Conservation (phyloP, 169 alveolate species). For the Plasmodium relictum region DNA sequence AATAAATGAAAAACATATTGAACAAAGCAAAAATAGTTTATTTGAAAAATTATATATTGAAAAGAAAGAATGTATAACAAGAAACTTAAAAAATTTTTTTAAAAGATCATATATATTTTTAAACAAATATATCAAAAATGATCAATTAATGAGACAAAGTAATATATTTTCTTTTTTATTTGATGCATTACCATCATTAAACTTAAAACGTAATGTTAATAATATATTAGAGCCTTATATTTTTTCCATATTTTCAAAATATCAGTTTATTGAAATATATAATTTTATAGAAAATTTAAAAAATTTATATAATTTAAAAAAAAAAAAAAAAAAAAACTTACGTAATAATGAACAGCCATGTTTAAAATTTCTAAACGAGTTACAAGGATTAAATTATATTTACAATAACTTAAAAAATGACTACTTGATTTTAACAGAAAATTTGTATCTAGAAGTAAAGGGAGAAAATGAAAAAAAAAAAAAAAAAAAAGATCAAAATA, state of each 20-base stretch:
- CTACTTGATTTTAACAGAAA: constrained; percentile 32
- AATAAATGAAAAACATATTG: background rate
- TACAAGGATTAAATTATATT: constrained; percentile 56
- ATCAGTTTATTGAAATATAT: constrained; percentile 39
- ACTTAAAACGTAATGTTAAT: constrained; percentile 6
- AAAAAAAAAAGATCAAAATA: background rate
- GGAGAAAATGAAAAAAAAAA: constrained; percentile 31
- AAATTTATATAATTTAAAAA: constrained; percentile 57
- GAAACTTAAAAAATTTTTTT: constrained; percentile 32
- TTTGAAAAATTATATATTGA: background rate
- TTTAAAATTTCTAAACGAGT: constrained; percentile 34
- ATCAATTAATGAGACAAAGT: constrained; percentile 37
- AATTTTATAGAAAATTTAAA: constrained; percentile 63
- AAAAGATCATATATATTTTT: constrained; percentile 31
- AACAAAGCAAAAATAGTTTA: background rate
- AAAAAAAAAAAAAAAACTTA: constrained; percentile 9
- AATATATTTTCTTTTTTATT: constrained; percentile 61
- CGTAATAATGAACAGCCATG: constrained; percentile 25
- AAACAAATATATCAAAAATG: constrained; percentile 30
- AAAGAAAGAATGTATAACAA: constrained; percentile 5
- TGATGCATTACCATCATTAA: constrained; percentile 64
- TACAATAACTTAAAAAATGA: constrained; percentile 62
- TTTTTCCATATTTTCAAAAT: constrained; percentile 9
- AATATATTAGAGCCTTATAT: constrained; percentile 28
- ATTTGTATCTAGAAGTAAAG: constrained; percentile 23